Conservation (phyloP, 768 basidiomycete species). For the Lactifluus subvellereus region DNA sequence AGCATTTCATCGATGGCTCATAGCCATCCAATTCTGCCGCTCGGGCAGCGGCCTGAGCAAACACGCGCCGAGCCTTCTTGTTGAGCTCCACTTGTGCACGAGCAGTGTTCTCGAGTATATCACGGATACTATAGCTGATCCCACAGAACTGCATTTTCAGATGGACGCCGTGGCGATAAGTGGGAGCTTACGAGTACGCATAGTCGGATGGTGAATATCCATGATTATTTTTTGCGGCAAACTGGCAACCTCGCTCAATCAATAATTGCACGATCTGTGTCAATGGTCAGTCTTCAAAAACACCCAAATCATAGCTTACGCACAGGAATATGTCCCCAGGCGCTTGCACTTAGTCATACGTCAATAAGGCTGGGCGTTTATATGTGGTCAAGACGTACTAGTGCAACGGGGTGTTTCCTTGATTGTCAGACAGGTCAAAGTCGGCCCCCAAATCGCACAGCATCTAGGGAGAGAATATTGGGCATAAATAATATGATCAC, state of each 20-base stretch:
- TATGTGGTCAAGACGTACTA: slow-evolving; percentile 52
- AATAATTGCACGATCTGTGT: slow-evolving; percentile 72
- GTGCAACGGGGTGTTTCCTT: slow-evolving; percentile 89
- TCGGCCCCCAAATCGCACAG: slow-evolving; percentile 89
- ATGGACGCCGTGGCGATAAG: not conserved
- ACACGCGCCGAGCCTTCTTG: slow-evolving; percentile 68
- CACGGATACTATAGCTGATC: slow-evolving; percentile 61
- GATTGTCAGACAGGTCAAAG: slow-evolving; percentile 81
- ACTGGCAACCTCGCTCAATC: slow-evolving; percentile 85
- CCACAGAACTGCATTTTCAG: slow-evolving; percentile 24
- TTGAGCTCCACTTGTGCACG: slow-evolving; percentile 73
- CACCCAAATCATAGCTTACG: slow-evolving; percentile 28
- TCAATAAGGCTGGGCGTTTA: slow-evolving; percentile 4
- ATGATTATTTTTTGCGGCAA: slow-evolving; percentile 77
- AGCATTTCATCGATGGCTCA: slow-evolving; percentile 38
- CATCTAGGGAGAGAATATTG: slow-evolving; percentile 48
- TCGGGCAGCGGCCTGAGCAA: slow-evolving; percentile 64
- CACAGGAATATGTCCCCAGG: slow-evolving; percentile 81
- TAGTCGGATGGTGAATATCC: slow-evolving; percentile 92
- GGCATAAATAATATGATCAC: slow-evolving; percentile 20
- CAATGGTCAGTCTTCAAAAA: slow-evolving; percentile 25
- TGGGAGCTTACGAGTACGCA: slow-evolving; percentile 68
- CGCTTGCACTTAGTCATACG: slow-evolving; percentile 57
- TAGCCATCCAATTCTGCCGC: slow-evolving; percentile 53
- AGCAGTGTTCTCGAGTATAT: slow-evolving; percentile 76